These are phyloP conservation scores for Syzygium aqueum DNA, from an alignment of 345 rosid genomes.

Conservation along the genomic window DNA sequence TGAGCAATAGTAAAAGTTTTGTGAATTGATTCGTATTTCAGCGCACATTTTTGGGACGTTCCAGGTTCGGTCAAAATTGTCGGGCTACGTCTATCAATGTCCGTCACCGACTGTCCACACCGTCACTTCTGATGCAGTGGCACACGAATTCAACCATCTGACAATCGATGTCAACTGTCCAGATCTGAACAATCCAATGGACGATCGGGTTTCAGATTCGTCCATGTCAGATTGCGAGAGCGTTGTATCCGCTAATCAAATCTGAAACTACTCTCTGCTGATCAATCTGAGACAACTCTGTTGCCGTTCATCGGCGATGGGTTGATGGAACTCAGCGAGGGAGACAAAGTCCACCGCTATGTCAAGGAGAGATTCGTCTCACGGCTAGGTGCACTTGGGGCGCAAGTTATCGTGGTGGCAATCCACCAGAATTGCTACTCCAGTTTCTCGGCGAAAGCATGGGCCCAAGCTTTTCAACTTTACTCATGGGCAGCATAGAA, in stretches of 20 bases:
- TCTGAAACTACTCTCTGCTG: not conserved
- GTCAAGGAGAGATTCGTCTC: constrained; percentile 31
- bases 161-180: not conserved
- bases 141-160: not conserved
- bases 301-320: constrained; percentile 3
- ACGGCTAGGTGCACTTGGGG: constrained; percentile 29
- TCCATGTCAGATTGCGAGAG: constrained; percentile 55
- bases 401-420: constrained; percentile 26
- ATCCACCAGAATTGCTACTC: constrained; percentile 31
- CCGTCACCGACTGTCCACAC: not conserved
- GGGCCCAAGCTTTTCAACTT: constrained; percentile 42
- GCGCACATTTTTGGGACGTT: not conserved
- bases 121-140: not conserved
- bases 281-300: not conserved
- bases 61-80: not conserved
- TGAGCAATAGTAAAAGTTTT: too few species aligned
- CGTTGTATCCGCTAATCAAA: not conserved
- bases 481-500: constrained; percentile 36
- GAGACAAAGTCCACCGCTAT: constrained; percentile 36
- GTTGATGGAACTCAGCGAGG: constrained; percentile 32
- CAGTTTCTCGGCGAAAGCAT: constrained; percentile 30
- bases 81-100: not conserved
- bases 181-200: not conserved
- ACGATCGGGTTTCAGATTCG: constrained; percentile 10
- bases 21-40: too few species aligned